Evolutionary conservation across 106 monocot species (phyloP), one percentile per base, ranked within the genome.

Genomic region (Agapanthus africanus): DNA sequence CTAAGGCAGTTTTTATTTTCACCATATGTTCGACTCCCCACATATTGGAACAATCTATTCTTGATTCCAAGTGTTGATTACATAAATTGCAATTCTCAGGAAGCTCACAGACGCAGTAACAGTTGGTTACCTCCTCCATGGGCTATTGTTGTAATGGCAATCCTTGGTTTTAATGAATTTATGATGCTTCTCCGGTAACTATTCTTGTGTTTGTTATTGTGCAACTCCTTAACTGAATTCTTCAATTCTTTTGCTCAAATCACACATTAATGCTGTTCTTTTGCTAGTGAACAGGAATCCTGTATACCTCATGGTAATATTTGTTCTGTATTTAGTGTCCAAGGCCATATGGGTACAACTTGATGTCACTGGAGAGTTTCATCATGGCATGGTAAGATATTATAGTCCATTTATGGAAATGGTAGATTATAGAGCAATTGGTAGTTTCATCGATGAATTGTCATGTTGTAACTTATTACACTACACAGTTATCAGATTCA

Each of bases 121-220:
- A 84, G 41, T 60, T 79, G 77, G 82, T 59, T 91, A 39, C 91
- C 87, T 76, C 85, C 91, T 37, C 73, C 73, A 26, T 91, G 91
- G 91, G 87, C 82, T 37, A 76, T 91, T 63, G 33, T 78, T 51
- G 75, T 65, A 59, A 85, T 92, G 46, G 37, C 77, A 13, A 33
- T 86, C 40, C 83, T 89, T 11, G 88, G 86, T 51, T 83, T 84
- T 72, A 85, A 93, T 73, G 86, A 89, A 61, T 75, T 93, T 66
- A 89, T 93, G 86, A 63, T 73, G 37, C 77, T 88, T 70, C 46
- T 93, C 6, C 78, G 83, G 88, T 93, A 72, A 39, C 46, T 65
- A 41, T 66, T 66, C 0, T 22, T 28, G 26, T 44, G 15, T 8
- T 37, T 42, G 9, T 1, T 27, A n/a, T 63, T 2, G n/a, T 44